These are phyloP conservation scores for Podospora anserina DNA, from an alignment of 495 filamentous ascomycete genomes.

Conservation along the genomic window DNA sequence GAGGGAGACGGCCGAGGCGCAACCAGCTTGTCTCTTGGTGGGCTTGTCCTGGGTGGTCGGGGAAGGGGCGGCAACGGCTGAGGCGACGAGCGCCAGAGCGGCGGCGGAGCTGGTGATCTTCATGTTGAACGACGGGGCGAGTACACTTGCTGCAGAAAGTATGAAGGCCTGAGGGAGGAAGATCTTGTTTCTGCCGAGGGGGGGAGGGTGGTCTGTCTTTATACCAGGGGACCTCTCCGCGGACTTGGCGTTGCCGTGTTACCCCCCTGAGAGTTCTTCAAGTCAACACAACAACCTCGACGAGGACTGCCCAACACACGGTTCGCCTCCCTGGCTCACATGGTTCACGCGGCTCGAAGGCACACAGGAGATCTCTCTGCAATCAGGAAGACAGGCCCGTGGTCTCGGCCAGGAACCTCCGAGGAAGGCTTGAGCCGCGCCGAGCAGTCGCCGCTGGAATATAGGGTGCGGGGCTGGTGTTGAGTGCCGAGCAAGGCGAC, in stretches of 20 bases:
- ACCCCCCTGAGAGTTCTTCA: conserved; percentile 7
- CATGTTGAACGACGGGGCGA: conserved; percentile 37
- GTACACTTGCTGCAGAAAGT: conserved; percentile 22
- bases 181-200: conserved; percentile 10
- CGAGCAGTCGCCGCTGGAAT: conserved; percentile 34
- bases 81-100: conserved; percentile 41
- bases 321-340: not conserved
- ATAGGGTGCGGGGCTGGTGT: conserved; percentile 40
- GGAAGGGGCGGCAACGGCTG: conserved; percentile 43
- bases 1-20: conserved; percentile 50
- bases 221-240: conserved; percentile 28
- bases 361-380: conserved; percentile 22
- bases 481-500: conserved; percentile 35
- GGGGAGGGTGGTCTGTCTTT: conserved; percentile 34
- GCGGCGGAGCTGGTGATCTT: conserved; percentile 40
- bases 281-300: not conserved
- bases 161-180: conserved; percentile 16
- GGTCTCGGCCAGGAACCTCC: conserved; percentile 45
- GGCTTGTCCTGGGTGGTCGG: conserved; percentile 29
- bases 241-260: conserved; percentile 10
- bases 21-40: conserved; percentile 37
- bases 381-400: conserved; percentile 52
- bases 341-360: conserved; percentile 8
- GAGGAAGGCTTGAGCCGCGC: conserved; percentile 36
- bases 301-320: not conserved